Conservation (phyloP, 2,329 filamentous ascomycete species). For the Penicillium aurantiogriseum region DNA sequence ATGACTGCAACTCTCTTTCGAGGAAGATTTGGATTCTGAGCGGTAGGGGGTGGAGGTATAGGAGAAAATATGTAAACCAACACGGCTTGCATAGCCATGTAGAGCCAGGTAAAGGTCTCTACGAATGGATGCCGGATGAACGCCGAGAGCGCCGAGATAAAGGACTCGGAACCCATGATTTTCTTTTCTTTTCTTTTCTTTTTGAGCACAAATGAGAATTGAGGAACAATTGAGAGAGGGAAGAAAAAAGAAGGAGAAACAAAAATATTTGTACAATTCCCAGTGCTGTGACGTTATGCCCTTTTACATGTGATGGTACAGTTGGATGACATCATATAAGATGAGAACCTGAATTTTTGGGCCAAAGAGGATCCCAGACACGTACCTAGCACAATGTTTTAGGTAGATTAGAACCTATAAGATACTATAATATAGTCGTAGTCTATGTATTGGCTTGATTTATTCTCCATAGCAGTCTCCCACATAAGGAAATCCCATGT, state of each 20-base stretch:
- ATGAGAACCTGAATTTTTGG: background rate
- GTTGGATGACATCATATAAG: background rate
- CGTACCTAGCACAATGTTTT: background rate
- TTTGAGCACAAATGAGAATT: background rate
- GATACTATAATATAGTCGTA: background rate
- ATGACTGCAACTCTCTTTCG: conserved; percentile 65
- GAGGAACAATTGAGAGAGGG: background rate
- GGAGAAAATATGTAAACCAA: conserved; percentile 62
- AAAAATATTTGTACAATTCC: background rate
- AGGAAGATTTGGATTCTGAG: conserved; percentile 50
- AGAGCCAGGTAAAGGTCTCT: conserved; percentile 31
- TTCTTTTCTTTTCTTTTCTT: too few species aligned
- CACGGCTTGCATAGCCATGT: conserved; percentile 31
- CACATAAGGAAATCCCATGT: background rate
- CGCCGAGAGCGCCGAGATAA: conserved; percentile 18
- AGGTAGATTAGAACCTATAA: background rate
- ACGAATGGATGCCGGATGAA: conserved; percentile 32
- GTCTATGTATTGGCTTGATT: background rate
- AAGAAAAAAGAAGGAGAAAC: background rate
- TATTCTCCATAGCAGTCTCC: background rate
- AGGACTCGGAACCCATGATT: background rate
- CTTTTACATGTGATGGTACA: background rate
- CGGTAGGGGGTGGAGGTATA: conserved; percentile 60
- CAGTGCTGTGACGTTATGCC: background rate
- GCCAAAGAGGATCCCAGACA: background rate